Base-by-base conservation (phyloP, 2,329 filamentous ascomycete genomes). In the Penicillium hesseltinei region DNA sequence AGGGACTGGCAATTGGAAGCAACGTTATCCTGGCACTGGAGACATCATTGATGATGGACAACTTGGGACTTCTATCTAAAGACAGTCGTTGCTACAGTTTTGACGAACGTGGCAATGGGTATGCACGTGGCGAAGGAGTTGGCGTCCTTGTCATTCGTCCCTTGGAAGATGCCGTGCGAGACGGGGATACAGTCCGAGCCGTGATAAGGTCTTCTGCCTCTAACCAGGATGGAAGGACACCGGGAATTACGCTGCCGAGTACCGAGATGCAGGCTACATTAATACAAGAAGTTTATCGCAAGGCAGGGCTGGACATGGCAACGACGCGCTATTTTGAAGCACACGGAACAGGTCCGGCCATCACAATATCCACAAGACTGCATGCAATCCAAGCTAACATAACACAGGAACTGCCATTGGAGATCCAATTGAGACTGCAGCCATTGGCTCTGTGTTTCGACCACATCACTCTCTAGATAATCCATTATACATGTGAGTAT, bases 201-300 rank as follows among this genome's bases (percentile, higher is more conserved):
- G 67, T 80, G 17, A 59, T 59, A 15, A 64, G 70, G 13, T 71
- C 65, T 1, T 73, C 70, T n/a, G 75, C 70, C 11, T 60, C 71
- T 9, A 79, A 78, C 58, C 71, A 76, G 57, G 77, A 80, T 61
- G 79, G 79, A 4, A 68, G 66, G 27, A 77, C 78, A 0, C 66
- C 70, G 35, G 75, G 76, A 0, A 75, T 80, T 33, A 74, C 76
- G 0, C 67, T 72, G 57, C 78, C 78, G 0, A 78, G 52, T 51
- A 11, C 47, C 2, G 60, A 64, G 5, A 61, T 67, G 2, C 71
- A 75, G 47, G 63, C 58, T 43, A 51, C 51, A 4, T 47, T 71
- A 25, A 71, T 70, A 10, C 50, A 54, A 19, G n/a, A 48, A 4
- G 56, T 56, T 8, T 74, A 74, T 51, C 19, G 33, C 5, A 40